A percentile compares a stretch with the other conserved stretches of the same genome.
These are phyloP conservation scores for Diaporthe sp. DNA, from an alignment of 2,329 filamentous ascomycete species.

Conservation along the genomic window DNA sequence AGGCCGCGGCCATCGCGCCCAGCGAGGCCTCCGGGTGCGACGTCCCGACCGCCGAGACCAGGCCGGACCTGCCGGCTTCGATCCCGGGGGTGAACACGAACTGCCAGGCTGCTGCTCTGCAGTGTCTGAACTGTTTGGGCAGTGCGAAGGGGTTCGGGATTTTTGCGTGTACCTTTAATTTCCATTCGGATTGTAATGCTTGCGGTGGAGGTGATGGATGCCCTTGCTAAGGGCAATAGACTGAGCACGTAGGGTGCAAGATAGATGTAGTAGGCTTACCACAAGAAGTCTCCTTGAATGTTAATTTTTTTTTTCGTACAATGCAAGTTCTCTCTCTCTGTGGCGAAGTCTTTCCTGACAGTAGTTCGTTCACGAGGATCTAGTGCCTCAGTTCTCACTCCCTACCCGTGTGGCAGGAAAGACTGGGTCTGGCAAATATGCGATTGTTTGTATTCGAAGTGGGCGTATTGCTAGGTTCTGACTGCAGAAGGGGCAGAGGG, in stretches of 20 bases:
- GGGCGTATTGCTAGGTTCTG: too few species aligned
- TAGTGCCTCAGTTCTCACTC: too few species aligned
- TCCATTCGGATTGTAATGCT: constrained; percentile 11
- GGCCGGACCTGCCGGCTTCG: constrained; percentile 6
- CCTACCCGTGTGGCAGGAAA: too few species aligned
- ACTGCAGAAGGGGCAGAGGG: too few species aligned
- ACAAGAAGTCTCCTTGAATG: not conserved
- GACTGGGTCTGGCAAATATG: too few species aligned
- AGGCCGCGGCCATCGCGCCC: constrained; percentile 1
- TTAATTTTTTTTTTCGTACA: not conserved
- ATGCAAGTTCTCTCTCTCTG: not conserved
- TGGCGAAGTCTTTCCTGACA: not conserved
- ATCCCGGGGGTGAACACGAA: not conserved
- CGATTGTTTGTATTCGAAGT: too few species aligned
- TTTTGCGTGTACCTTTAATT: constrained; percentile 2
- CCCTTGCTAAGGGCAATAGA: not conserved
- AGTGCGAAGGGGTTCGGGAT: not conserved
- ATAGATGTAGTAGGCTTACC: not conserved
- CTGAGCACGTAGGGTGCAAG: not conserved
- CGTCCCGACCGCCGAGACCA: not conserved
- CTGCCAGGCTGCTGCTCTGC: not conserved
- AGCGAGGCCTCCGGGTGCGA: constrained; percentile 9
- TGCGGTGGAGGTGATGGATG: constrained; percentile 19
- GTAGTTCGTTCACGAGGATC: too few species aligned
- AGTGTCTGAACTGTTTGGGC: not conserved